A percentile compares a stretch with the other conserved stretches of the same genome.
Evolutionary conservation across 179 eudicot species (phyloP).

Genomic region (Amaranthus tricolor): DNA sequence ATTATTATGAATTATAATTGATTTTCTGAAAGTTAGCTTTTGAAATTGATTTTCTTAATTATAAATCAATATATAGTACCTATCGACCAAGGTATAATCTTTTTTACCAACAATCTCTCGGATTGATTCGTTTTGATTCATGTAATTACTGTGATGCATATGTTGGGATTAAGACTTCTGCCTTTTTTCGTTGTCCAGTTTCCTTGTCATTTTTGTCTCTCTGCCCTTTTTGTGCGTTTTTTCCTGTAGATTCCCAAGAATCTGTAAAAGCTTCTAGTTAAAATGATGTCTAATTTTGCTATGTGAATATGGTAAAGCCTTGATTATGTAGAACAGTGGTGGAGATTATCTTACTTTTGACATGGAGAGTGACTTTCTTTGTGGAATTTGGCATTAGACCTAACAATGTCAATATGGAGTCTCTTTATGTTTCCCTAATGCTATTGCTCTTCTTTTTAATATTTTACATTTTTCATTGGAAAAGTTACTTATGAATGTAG

Average conservation of each 20-base stretch:
- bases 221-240: neutral
- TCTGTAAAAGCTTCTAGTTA: too few species aligned
- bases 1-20: too few species aligned
- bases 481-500: neutral
- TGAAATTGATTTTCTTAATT: too few species aligned
- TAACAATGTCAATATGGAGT: neutral
- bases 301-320: neutral
- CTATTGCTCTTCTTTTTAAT: neutral
- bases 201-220: neutral
- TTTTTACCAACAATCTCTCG: too few species aligned
- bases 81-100: too few species aligned
- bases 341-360: neutral
- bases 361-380: neutral
- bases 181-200: too few species aligned
- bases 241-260: neutral
- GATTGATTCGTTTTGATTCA: too few species aligned
- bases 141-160: too few species aligned
- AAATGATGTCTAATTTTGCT: too few species aligned
- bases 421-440: neutral
- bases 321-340: neutral
- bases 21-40: too few species aligned
- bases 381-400: neutral
- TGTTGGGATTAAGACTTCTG: too few species aligned
- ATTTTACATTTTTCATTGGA: neutral
- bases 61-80: too few species aligned